Evolutionary conservation across 768 basidiomycete genomes (phyloP).

Genomic region (Lentinula raphanica): DNA sequence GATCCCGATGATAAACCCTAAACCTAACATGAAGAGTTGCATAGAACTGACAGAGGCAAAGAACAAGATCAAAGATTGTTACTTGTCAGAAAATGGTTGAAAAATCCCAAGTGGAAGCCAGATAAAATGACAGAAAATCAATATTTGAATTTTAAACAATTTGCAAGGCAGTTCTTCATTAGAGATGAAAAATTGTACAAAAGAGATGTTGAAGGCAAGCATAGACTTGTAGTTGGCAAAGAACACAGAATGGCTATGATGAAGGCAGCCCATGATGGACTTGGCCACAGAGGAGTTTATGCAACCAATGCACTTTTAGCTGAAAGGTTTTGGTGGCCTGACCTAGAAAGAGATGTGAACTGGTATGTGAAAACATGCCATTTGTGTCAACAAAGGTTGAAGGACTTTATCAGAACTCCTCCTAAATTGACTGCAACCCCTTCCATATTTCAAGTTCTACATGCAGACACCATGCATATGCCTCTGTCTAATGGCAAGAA

Average conservation of each 20-base stretch:
- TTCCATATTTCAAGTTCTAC: conserved; percentile 3
- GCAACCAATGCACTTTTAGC: conserved; percentile 4
- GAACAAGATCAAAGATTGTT: not conserved
- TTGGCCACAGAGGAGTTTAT: conserved; percentile 13
- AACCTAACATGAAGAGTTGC: not conserved
- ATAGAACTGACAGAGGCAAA: not conserved
- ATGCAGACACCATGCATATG: conserved; percentile 10
- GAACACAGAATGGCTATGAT: conserved; percentile 2
- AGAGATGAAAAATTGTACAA: conserved; percentile 14
- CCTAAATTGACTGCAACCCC: not conserved
- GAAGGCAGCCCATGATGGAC: not conserved
- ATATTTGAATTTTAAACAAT: not conserved
- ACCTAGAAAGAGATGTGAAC: conserved; percentile 19
- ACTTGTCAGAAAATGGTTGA: not conserved
- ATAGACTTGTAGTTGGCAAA: conserved; percentile 17
- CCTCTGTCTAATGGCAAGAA: conserved; percentile 6
- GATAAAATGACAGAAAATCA: conserved; percentile 5
- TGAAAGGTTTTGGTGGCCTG: conserved; percentile 19
- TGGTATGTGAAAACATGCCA: conserved; percentile 30
- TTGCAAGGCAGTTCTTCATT: conserved; percentile 14
- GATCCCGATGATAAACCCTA: no score
- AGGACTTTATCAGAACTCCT: not conserved
- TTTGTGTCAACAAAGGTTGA: conserved; percentile 23
- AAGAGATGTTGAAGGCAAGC: not conserved
- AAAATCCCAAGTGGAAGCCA: not conserved